phyloP scores from a whole-genome alignment of 257 asterid genomes.

The Paraleonurus japonicus region DNA sequence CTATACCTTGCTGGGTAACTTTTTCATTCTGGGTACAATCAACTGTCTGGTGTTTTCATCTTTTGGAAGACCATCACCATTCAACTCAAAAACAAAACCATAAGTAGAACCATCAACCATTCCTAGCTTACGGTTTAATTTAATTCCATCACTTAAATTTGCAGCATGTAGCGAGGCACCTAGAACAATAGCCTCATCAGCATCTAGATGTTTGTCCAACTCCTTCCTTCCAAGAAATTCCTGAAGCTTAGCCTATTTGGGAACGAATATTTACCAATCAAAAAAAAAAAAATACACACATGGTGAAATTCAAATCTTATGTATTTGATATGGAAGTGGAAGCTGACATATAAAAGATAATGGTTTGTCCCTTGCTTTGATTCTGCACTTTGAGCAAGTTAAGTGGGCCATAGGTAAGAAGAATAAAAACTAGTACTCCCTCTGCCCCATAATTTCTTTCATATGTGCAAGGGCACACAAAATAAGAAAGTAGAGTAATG shows the following conservation, averaged over 20 bases:
- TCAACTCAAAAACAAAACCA: conserved; percentile 73
- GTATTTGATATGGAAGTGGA: conserved; percentile 1
- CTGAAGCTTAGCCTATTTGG: conserved; percentile 95
- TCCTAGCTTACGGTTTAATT: conserved; percentile 96
- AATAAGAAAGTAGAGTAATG: too few relatives aligned
- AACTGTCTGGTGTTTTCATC: conserved; percentile 85
- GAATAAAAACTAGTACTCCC: neutral
- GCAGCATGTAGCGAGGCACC: conserved; percentile 99
- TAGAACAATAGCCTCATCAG: conserved; percentile 93
- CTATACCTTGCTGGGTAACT: conserved; percentile 88
- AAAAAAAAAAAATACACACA: conserved; percentile 17
- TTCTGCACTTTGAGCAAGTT: conserved; percentile 10
- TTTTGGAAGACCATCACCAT: conserved; percentile 76
- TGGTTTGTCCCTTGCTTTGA: neutral
- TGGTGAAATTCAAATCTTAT: conserved; percentile 17
- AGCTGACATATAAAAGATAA: conserved; percentile 11
- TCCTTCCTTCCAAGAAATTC: conserved; percentile 95
- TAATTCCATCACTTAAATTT: conserved; percentile 96
- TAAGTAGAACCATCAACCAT: conserved; percentile 95
- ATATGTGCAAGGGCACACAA: too few relatives aligned
- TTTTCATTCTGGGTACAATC: conserved; percentile 91
- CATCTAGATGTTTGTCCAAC: conserved; percentile 91
- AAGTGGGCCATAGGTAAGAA: neutral
- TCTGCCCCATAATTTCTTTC: too few relatives aligned
- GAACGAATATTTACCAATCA: too few relatives aligned